Evolutionary conservation across 2,329 filamentous ascomycete genomes (phyloP), one percentile per base, ranked within the genome.

Genomic region (Erysiphe pulchra): DNA sequence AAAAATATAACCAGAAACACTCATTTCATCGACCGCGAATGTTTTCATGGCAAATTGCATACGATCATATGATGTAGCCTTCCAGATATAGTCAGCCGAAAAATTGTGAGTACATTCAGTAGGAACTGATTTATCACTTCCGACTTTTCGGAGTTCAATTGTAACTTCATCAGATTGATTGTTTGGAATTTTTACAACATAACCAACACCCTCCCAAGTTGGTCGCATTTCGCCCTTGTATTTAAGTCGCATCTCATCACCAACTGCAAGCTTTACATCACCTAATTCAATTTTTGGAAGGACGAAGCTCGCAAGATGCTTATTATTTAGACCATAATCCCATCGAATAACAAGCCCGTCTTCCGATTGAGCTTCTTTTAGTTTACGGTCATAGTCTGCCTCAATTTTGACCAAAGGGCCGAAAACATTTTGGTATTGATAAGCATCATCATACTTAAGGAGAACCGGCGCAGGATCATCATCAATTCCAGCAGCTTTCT

Each of bases 21-120:
- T 94, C 80, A 92, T 82, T 62, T 98, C 90, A 54, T 98, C 87
- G 40, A 95, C 77, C 6, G 90, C 90, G 59, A 98, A 98, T 0
- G 84, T 95, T 69, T 94, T 95, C 87, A 98, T 95, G 46, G 90
- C 92, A 52, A 86, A 75, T 61, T 98, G 90, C 90, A 98, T 98
- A 51, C 90, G 86, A 58, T 98, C 90, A 59, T 98, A 98, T 0
- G 87, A 95, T 0, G 92, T 98, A 13, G 92, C 90, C 61, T 98
- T 98, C 90, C 90, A 98, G 47, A 98, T 90, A 57, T 98, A 98
- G 60, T 98, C 90, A 52, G 87, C 90, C 14, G 85, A 93, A 63
- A 98, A 98, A 61, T 94, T 93, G 63, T 92, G 84, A 0, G 87
- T 93, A 61, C 87, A 90, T 56, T 98, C 87, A 0, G 84, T 93